These are phyloP conservation scores for Croton laevigatus DNA, from an alignment of 441 rosid genomes.

Conservation along the genomic window DNA sequence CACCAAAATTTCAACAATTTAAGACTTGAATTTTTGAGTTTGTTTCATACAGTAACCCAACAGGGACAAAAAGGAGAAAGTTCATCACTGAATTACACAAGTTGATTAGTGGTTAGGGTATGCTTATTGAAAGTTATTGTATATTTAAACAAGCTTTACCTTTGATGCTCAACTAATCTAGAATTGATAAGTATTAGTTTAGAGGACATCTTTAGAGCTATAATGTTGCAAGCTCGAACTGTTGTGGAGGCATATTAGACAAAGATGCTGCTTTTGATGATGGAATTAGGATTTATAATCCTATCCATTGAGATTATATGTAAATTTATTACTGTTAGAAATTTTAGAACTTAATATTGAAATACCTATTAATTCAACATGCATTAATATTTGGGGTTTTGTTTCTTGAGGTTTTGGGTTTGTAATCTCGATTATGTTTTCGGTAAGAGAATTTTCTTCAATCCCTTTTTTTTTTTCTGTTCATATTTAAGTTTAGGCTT, in stretches of 20 bases:
- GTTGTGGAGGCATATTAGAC: too few relatives aligned
- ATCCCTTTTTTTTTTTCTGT: not conserved
- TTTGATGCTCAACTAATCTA: not conserved
- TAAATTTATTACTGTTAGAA: not conserved
- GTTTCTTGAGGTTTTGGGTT: not conserved
- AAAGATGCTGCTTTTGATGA: conserved; percentile 8
- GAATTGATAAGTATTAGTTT: not conserved
- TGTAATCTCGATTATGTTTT: not conserved
- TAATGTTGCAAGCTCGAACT: too few relatives aligned
- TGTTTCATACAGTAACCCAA: not conserved
- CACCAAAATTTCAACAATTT: not conserved
- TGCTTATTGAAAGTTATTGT: not conserved
- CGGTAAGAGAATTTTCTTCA: not conserved
- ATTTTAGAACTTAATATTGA: not conserved
- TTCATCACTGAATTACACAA: not conserved
- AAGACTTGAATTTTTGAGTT: not conserved
- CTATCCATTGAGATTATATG: not conserved
- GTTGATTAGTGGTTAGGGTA: not conserved
- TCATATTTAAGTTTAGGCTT: not conserved
- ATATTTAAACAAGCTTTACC: conserved; percentile 1
- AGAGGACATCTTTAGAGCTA: too few relatives aligned
- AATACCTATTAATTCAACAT: not conserved
- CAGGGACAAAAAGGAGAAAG: not conserved
- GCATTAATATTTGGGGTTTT: not conserved
- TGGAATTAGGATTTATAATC: not conserved